phyloP scores from a whole-genome alignment of 2,329 filamentous ascomycete genomes.

The Colletotrichum tofieldiae region DNA sequence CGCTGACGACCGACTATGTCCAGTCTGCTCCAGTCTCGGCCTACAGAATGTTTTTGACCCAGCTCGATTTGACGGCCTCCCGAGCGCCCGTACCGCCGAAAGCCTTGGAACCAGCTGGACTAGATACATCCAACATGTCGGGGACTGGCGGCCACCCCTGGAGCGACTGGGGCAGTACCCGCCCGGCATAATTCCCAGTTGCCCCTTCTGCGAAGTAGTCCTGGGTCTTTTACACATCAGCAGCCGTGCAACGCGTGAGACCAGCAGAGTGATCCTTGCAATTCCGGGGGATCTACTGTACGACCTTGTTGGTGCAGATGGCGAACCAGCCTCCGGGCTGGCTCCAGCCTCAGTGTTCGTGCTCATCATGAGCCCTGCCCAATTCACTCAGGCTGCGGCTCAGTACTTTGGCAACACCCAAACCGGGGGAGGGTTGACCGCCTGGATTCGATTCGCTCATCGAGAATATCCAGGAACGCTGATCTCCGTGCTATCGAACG shows the following conservation, averaged over 20 bases:
- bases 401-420: conserved; percentile 8
- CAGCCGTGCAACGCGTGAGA: conserved; percentile 2
- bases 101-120: conserved; percentile 10
- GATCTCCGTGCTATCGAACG: not conserved
- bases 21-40: conserved; percentile 11
- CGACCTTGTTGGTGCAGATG: not conserved
- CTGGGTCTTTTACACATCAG: not conserved
- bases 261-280: conserved; percentile 5
- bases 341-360: conserved; percentile 8
- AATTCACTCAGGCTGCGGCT: not conserved
- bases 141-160: conserved; percentile 5
- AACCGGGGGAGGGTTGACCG: not conserved
- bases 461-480: not conserved
- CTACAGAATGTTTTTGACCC: not conserved
- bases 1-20: conserved; percentile 21
- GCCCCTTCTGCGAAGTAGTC: conserved; percentile 17
- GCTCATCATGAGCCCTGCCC: conserved; percentile 3
- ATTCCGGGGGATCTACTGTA: conserved; percentile 13
- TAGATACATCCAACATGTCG: conserved; percentile 20
- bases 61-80: conserved; percentile 7
- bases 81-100: not conserved
- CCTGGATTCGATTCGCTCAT: conserved; percentile 9
- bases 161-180: conserved; percentile 2
- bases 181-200: conserved; percentile 12
- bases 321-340: not conserved